A percentile compares a stretch with the other conserved stretches of the same genome.
phyloP scores from a whole-genome alignment of 169 alveolate genomes.

The Plasmodium gonderi region DNA sequence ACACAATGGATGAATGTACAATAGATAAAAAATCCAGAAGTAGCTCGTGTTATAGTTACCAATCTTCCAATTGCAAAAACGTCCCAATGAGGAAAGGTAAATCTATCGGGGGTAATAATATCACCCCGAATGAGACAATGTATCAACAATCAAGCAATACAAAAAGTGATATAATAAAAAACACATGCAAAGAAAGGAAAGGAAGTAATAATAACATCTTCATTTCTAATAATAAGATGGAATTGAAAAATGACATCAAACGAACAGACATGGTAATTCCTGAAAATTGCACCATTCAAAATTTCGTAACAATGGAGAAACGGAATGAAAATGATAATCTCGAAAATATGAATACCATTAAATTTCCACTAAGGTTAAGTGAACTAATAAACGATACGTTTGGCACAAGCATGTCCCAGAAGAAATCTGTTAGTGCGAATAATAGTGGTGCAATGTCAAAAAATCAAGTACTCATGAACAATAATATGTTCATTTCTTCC shows the following conservation, averaged over 20 bases:
- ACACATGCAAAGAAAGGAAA: background rate
- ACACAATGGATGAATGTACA: background rate
- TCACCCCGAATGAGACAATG: background rate
- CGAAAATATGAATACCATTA: constrained; percentile 19
- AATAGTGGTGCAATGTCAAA: background rate
- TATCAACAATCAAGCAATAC: background rate
- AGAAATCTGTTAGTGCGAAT: background rate
- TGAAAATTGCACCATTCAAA: background rate
- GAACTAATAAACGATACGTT: background rate
- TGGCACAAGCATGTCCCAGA: background rate
- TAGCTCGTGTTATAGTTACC: too few relatives aligned
- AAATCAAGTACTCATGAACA: background rate
- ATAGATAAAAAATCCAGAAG: background rate
- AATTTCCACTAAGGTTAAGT: background rate
- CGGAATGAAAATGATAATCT: background rate
- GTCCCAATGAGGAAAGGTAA: background rate
- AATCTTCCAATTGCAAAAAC: too few relatives aligned
- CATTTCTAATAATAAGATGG: background rate
- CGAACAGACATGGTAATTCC: background rate
- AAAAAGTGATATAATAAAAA: background rate
- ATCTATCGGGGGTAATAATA: background rate
- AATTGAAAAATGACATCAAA: background rate
- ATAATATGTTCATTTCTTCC: background rate
- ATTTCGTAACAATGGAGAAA: background rate
- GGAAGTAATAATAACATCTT: background rate